Evolutionary conservation across 2,329 filamentous ascomycete species (phyloP).

Genomic region (Talaromyces sp.): DNA sequence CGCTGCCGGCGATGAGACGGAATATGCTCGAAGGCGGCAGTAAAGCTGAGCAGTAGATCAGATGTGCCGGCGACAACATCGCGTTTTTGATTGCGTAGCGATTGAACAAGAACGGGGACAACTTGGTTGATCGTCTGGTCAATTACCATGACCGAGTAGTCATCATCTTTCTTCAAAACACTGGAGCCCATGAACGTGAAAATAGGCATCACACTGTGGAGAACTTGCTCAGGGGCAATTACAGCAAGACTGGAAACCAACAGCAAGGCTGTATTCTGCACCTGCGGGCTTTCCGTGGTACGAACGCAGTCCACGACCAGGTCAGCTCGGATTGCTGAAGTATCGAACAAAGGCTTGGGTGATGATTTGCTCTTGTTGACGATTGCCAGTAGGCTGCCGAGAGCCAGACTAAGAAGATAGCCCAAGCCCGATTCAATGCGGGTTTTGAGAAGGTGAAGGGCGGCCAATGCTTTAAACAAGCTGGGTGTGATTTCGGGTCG

Average conservation of each 20-base stretch:
- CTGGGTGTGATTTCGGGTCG: slow-evolving; percentile 71
- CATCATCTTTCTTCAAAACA: slow-evolving; percentile 85
- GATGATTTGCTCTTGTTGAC: slow-evolving; percentile 63
- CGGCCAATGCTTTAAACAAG: slow-evolving; percentile 78
- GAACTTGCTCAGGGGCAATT: slow-evolving; percentile 80
- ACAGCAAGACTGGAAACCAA: slow-evolving; percentile 82
- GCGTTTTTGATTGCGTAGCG: slow-evolving; percentile 71
- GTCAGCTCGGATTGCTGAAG: slow-evolving; percentile 77
- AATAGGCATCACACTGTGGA: slow-evolving; percentile 98
- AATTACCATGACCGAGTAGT: slow-evolving; percentile 94
- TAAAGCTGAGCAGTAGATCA: slow-evolving; percentile 91
- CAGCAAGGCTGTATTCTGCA: slow-evolving; percentile 86
- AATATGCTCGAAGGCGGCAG: slow-evolving; percentile 93
- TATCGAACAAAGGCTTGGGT: slow-evolving; percentile 57
- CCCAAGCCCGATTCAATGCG: slow-evolving; percentile 81
- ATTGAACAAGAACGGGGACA: slow-evolving; percentile 83
- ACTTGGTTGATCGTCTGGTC: slow-evolving; percentile 91
- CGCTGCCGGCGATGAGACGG: slow-evolving; percentile 77
- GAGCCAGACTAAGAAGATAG: slow-evolving; percentile 80
- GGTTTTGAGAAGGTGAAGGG: slow-evolving; percentile 77
- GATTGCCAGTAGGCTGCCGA: slow-evolving; percentile 78
- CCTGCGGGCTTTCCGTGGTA: slow-evolving; percentile 83
- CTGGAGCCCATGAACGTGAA: slow-evolving; percentile 98
- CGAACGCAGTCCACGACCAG: slow-evolving; percentile 91
- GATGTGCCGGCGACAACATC: slow-evolving; percentile 76